Evolutionary conservation across 1,284 basidiomycete species (phyloP), one percentile per base, ranked within the genome.

Genomic region (Pascua guehoae): DNA sequence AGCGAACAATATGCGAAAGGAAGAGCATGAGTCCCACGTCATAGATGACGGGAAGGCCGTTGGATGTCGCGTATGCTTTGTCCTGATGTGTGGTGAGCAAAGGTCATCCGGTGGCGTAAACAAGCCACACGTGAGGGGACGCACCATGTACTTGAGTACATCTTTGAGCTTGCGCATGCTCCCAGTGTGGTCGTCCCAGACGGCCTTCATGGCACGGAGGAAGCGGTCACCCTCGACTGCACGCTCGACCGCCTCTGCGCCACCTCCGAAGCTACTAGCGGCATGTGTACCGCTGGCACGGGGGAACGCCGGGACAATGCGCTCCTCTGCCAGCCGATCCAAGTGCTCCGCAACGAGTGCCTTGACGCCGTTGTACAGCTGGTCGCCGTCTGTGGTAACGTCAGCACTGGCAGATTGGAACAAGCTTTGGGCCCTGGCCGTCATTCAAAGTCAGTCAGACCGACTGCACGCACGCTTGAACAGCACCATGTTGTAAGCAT

Each of bases 141-240:
- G 66, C 66, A 94, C 95, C 89, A 98, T 95, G 74, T 99, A 99
- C 71, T 90, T 91, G 65, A 98, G 81, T 40, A 99, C 85, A 71
- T 94, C 92, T 41, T 88, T 85, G 57, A 99, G 77, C 73, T 94
- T 92, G 45, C 83, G 82, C 89, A 98, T 91, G 74, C 88, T 92
- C 12, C 87, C 85, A 8, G 83, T 86, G 75, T 98, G 95, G 72
- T 98, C 93, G 60, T 95, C 89, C 95, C 96, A 98, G 2, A 95
- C 88, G 47, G 84, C 83, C 68, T 86, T 85, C 59, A 97, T 68
- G 12, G 90, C 88, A 70, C 88, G 92, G 68, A 98, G 79, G 58
- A 98, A 82, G 47, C 86, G 78, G 71, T 97, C 94, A 1, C 87
- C 88, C 69, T 93, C 90, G 66, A 80, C 70, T 36, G 65, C 74